Evolutionary conservation across 192 early-diverging fungal genomes (phyloP).

Genomic region (Geranomyces variabilis): DNA sequence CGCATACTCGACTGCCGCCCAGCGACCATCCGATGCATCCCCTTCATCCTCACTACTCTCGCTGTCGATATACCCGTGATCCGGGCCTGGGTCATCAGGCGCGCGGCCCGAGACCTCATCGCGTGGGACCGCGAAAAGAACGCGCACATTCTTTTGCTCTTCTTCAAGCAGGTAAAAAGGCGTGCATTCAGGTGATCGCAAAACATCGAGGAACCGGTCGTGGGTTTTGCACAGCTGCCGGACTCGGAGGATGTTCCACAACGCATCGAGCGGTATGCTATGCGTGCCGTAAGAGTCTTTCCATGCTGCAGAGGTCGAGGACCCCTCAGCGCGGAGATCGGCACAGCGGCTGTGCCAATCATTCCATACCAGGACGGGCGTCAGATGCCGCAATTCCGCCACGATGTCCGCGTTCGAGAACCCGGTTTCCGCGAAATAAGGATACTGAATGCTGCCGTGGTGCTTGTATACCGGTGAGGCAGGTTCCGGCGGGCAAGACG

Average conservation of each 20-base stretch:
- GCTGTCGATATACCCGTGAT: no score
- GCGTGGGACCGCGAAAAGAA: background rate
- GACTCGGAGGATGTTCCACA: constrained; percentile 31
- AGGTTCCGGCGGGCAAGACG: background rate
- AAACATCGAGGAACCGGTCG: constrained; percentile 11
- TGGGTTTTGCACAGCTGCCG: constrained; percentile 42
- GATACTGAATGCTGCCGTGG: constrained; percentile 30
- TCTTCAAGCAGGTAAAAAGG: background rate
- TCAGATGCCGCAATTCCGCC: constrained; percentile 16
- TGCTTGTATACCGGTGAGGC: background rate
- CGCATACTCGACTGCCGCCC: no score
- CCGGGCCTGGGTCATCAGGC: no score
- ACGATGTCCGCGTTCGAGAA: constrained; percentile 33
- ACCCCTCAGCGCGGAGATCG: constrained; percentile 2
- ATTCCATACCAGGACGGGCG: constrained; percentile 26
- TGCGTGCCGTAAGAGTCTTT: background rate
- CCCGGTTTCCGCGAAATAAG: constrained; percentile 39
- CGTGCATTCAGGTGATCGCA: background rate
- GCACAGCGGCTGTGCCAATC: constrained; percentile 6
- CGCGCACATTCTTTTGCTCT: background rate
- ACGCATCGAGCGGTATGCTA: constrained; percentile 6
- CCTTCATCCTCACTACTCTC: no score
- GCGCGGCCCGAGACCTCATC: background rate
- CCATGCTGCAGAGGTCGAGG: background rate
- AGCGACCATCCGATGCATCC: no score